Evolutionary conservation across 768 basidiomycete species (phyloP), one percentile per base, ranked within the genome.

Genomic region (Boletus speciosus): DNA sequence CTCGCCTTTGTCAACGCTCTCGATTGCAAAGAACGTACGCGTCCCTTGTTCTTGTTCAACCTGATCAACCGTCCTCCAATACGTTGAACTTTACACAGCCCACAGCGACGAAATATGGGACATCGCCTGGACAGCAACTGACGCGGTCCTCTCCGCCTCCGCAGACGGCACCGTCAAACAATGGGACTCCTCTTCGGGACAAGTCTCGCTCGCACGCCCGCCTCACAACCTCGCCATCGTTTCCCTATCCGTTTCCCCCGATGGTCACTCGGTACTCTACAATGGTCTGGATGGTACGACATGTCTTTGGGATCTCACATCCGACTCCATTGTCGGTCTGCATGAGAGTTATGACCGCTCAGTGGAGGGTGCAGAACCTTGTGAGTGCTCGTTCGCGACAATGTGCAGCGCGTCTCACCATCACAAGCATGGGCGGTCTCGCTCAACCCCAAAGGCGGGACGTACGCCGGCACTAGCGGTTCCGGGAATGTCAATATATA

Each of bases 211-310:
- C 11, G 74, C 84, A 34, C 82, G 84, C 16, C 71, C 82, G 36
- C 77, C 86, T n/a, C 90, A 96, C 71, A 84, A 90, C 7, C 84
- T 96, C 19, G 93, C 90, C 3, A 82, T 93, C 59, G 82, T 91
- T 16, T 92, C 92, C 6, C 71, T 96, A 34, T 91, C 90, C 16
- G 82, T 82, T 8, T 80, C 85, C 19, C 77, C 80, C 0, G 77
- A 83, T 45, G 94, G 90, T 8, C 76, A 73, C 44, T 73, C 71
- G 31, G 91, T 83, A 0, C 68, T 97, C 42, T 88, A 85, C 61
- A 93, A 93, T 63, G 87, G 87, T 51, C 75, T 95, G 19, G 93
- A 96, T 62, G 94, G 94, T 2, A 80, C 86, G 29, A 92, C 91
- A 0, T 78, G 74, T 44, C 71, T 95, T 25, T 87, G 86, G 81